phyloP scores from a whole-genome alignment of 108 stramenopile species.

The Skeletonema tropicum region DNA sequence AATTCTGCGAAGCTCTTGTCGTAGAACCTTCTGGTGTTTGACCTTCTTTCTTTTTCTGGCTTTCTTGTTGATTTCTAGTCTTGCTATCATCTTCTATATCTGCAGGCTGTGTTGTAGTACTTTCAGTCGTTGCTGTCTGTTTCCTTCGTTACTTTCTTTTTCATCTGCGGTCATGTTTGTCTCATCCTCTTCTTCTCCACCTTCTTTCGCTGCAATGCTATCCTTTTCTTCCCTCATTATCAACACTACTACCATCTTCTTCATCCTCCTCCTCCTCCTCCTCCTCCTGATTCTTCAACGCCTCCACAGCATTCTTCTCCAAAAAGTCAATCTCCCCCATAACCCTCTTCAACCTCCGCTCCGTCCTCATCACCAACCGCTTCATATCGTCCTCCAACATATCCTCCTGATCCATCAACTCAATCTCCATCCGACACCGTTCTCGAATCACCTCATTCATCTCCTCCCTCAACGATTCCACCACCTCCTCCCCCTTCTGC shows the following conservation, averaged over 20 bases:
- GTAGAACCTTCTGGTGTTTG: constrained; percentile 26
- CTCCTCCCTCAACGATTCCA: constrained; percentile 43
- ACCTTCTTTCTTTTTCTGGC: background rate
- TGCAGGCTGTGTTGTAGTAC: background rate
- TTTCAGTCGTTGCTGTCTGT: background rate
- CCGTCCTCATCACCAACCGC: constrained; percentile 36
- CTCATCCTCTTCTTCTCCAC: background rate
- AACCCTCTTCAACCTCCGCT: constrained; percentile 43
- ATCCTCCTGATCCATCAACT: constrained; percentile 44
- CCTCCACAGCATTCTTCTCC: constrained; percentile 47
- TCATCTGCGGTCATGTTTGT: background rate
- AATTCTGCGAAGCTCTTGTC: constrained; percentile 31
- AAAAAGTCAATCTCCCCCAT: constrained; percentile 50
- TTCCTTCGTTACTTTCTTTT: background rate
- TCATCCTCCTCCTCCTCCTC: constrained; percentile 2
- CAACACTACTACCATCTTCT: constrained; percentile 10
- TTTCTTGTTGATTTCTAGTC: background rate
- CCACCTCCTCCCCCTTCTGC: constrained; percentile 51
- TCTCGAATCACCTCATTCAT: constrained; percentile 56
- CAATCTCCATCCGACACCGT: constrained; percentile 48
- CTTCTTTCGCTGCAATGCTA: background rate
- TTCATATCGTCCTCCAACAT: constrained; percentile 47
- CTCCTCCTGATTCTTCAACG: constrained; percentile 30
- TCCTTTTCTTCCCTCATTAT: background rate
- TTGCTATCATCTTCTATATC: background rate